Conservation (phyloP, 1,139 yeast species). For the Candida glucosophila region DNA sequence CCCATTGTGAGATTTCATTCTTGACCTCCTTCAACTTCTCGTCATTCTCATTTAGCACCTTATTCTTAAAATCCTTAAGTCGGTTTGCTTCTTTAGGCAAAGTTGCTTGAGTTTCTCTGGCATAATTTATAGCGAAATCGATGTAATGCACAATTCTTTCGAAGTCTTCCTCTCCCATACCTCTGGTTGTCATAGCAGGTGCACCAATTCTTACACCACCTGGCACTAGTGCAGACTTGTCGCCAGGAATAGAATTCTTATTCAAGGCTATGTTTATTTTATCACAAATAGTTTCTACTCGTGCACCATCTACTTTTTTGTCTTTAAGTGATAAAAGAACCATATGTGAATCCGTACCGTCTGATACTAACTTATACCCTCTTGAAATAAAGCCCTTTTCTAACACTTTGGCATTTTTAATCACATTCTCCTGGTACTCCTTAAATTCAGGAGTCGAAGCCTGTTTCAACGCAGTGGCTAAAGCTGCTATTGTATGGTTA, state of each 20-base stretch:
- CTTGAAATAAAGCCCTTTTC: slow-evolving; percentile 62
- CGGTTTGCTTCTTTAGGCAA: slow-evolving; percentile 85
- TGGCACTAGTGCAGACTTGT: slow-evolving; percentile 94
- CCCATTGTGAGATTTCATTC: slow-evolving; percentile 83
- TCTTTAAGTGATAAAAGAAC: slow-evolving; percentile 84
- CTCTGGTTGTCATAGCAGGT: slow-evolving; percentile 98
- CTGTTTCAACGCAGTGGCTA: slow-evolving; percentile 94
- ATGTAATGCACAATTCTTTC: slow-evolving; percentile 74
- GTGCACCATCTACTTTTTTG: slow-evolving; percentile 92
- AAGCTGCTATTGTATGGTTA: slow-evolving; percentile 95
- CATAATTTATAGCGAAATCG: slow-evolving; percentile 73
- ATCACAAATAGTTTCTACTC: slow-evolving; percentile 93
- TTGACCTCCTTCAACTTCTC: slow-evolving; percentile 58
- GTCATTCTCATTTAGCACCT: slow-evolving; percentile 60
- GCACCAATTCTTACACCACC: slow-evolving; percentile 98
- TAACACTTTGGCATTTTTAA: slow-evolving; percentile 81
- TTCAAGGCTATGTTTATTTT: slow-evolving; percentile 92
- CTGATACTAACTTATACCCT: slow-evolving; percentile 80
- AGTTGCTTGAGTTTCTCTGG: slow-evolving; percentile 63
- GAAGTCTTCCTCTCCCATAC: slow-evolving; percentile 83
- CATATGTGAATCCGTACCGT: slow-evolving; percentile 97
- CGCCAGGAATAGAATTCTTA: slow-evolving; percentile 98
- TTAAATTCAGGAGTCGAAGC: slow-evolving; percentile 88
- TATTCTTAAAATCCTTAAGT: slow-evolving; percentile 87
- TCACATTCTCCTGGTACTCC: slow-evolving; percentile 81